These are phyloP conservation scores for Aspergillus fischeri DNA, from an alignment of 2,329 filamentous ascomycete species.

Conservation along the genomic window DNA sequence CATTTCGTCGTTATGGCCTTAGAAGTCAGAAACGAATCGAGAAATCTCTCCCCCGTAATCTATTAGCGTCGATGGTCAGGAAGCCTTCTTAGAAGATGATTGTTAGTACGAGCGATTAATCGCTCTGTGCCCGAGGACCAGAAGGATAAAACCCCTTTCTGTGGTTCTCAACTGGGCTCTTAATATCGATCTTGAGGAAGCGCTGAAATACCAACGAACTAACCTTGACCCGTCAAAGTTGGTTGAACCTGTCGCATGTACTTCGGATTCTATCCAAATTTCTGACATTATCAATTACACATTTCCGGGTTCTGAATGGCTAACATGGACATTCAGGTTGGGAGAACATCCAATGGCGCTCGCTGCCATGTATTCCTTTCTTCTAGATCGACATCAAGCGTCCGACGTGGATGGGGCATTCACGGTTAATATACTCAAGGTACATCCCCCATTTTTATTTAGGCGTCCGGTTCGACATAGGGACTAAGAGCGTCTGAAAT, in stretches of 20 bases:
- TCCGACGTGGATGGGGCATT: constrained; percentile 45
- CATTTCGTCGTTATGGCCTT: constrained; percentile 28
- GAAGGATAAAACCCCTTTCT: constrained; percentile 1
- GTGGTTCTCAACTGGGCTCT: constrained; percentile 1
- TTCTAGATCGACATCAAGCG: constrained; percentile 47
- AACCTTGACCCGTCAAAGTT: neutral
- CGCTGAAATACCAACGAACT: neutral
- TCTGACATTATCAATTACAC: neutral
- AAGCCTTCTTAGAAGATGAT: constrained; percentile 23
- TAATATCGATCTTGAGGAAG: constrained; percentile 3
- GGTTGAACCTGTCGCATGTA: neutral
- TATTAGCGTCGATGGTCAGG: constrained; percentile 24
- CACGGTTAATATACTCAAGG: constrained; percentile 44
- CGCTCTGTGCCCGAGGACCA: constrained; percentile 8
- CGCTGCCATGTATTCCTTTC: constrained; percentile 45
- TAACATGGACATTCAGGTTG: constrained; percentile 37
- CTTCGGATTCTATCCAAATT: neutral
- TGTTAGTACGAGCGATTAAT: constrained; percentile 25
- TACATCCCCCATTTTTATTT: constrained; percentile 18
- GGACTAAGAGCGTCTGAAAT: constrained; percentile 19
- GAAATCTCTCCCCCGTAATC: constrained; percentile 33
- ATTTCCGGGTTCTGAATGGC: constrained; percentile 12
- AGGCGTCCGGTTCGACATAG: neutral
- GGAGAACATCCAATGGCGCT: constrained; percentile 48
- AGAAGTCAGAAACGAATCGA: constrained; percentile 34